Conservation (phyloP, 805 yeast genomes). For the Diddensiella santjacobensis region DNA sequence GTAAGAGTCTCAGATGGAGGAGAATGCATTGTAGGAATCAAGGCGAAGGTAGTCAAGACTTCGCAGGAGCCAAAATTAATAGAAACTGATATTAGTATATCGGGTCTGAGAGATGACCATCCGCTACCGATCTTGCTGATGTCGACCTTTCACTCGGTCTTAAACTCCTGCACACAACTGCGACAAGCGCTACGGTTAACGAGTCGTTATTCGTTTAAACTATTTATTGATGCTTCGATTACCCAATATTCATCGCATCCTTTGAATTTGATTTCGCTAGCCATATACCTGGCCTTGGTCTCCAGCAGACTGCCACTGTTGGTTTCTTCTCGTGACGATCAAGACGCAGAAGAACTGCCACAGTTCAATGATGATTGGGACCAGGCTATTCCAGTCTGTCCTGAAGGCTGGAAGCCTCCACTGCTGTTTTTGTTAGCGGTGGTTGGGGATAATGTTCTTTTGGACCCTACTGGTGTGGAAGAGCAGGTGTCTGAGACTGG, state of each 20-base stretch:
- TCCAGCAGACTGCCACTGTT: slow-evolving; percentile 73
- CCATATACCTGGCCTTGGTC: slow-evolving; percentile 75
- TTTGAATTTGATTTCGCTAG: slow-evolving; percentile 71
- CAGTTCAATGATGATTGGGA: slow-evolving; percentile 88
- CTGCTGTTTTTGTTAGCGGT: slow-evolving; percentile 71
- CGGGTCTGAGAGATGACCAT: slow-evolving; percentile 75
- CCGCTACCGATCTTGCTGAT: slow-evolving; percentile 60
- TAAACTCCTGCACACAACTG: slow-evolving; percentile 45
- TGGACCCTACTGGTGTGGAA: slow-evolving; percentile 89
- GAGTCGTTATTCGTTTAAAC: slow-evolving; percentile 67
- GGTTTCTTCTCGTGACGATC: slow-evolving; percentile 62
- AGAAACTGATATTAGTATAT: slow-evolving; percentile 66
- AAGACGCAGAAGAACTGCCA: slow-evolving; percentile 75
- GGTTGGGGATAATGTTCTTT: slow-evolving; percentile 61
- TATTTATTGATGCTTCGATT: slow-evolving; percentile 76
- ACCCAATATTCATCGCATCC: slow-evolving; percentile 79
- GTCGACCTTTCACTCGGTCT: slow-evolving; percentile 51
- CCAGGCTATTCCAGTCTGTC: slow-evolving; percentile 46
- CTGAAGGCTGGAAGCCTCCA: slow-evolving; percentile 58
- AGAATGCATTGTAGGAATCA: slow-evolving; percentile 89
- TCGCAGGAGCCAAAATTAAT: slow-evolving; percentile 47
- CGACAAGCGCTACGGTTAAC: slow-evolving; percentile 55
- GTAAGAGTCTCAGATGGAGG: slow-evolving; percentile 83
- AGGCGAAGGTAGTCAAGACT: slow-evolving; percentile 67
- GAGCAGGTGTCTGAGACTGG: slow-evolving; percentile 87